Evolutionary conservation across 768 basidiomycete genomes (phyloP).

Genomic region (Psilocybe tampanensis): DNA sequence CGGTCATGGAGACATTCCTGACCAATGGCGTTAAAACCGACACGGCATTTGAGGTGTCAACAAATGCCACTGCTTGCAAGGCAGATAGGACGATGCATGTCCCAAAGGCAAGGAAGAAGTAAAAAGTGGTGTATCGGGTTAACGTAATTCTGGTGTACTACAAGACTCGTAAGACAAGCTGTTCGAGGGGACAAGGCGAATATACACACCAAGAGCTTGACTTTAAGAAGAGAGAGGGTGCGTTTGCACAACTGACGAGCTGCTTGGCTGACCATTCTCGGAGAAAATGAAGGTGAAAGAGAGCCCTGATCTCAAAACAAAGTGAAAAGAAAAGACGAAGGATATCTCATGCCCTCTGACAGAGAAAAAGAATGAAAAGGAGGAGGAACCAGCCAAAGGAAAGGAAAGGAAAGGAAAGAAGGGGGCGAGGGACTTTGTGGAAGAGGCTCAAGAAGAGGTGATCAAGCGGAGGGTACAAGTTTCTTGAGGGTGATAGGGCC

Average conservation of each 20-base stretch:
- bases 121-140: conserved; percentile 49
- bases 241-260: conserved; percentile 21
- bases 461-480: neutral
- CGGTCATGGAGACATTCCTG: conserved; percentile 20
- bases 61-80: conserved; percentile 41
- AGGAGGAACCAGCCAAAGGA: conserved; percentile 3
- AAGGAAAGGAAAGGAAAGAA: neutral
- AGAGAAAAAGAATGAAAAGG: conserved; percentile 1
- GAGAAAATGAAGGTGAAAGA: neutral
- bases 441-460: neutral
- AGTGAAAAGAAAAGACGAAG: neutral
- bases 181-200: neutral
- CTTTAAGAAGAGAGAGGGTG: conserved; percentile 23
- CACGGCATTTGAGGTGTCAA: conserved; percentile 37
- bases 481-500: neutral
- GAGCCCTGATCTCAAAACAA: neutral
- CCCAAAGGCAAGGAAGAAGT: conserved; percentile 47
- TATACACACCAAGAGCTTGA: conserved; percentile 31
- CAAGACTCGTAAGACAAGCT: neutral
- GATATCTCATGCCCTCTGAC: conserved; percentile 2
- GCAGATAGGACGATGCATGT: conserved; percentile 42
- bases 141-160: conserved; percentile 52
- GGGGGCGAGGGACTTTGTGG: neutral
- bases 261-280: conserved; percentile 3
- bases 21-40: conserved; percentile 34